Evolutionary conservation across 2,329 filamentous ascomycete species (phyloP).

Genomic region (Celoporthe dispersa): DNA sequence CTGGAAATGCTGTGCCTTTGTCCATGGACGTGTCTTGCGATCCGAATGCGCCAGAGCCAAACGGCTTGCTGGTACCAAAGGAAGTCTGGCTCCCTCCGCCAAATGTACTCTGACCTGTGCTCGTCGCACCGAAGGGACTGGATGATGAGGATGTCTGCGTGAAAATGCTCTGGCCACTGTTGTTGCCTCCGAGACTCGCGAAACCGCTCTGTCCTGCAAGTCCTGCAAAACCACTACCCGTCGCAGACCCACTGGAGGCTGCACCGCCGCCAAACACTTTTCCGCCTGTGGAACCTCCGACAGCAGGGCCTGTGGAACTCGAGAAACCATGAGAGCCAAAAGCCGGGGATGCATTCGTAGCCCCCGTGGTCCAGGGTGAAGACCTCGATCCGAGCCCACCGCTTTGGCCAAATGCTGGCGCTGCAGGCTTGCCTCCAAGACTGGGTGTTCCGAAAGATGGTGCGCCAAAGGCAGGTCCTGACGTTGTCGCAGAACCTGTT

Average conservation of each 20-base stretch:
- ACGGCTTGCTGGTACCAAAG: constrained; percentile 20
- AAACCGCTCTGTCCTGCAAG: constrained; percentile 63
- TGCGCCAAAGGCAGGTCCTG: constrained; percentile 6
- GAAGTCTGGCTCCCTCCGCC: constrained; percentile 14
- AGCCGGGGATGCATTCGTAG: constrained; percentile 44
- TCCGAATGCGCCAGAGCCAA: constrained; percentile 32
- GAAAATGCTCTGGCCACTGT: constrained; percentile 44
- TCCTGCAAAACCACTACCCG: constrained; percentile 53
- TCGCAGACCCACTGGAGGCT: constrained; percentile 35
- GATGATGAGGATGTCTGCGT: constrained; percentile 43
- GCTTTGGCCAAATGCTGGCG: constrained; percentile 57
- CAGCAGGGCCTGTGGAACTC: constrained; percentile 41
- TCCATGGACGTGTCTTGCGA: constrained; percentile 41
- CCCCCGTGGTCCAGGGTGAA: constrained; percentile 58
- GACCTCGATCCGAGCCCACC: constrained; percentile 49
- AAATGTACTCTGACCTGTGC: constrained; percentile 26
- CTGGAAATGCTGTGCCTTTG: constrained; percentile 45
- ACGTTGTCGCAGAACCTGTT: constrained; percentile 21
- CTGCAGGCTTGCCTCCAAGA: constrained; percentile 39
- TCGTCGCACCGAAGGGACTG: constrained; percentile 39
- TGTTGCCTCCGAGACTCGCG: constrained; percentile 48
- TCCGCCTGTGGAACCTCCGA: constrained; percentile 37
- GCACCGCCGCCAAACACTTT: constrained; percentile 45
- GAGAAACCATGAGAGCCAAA: constrained; percentile 62
- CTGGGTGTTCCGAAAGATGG: constrained; percentile 38